phyloP scores from a whole-genome alignment of 495 filamentous ascomycete species.

The Hypoxylon lienhwacheense region DNA sequence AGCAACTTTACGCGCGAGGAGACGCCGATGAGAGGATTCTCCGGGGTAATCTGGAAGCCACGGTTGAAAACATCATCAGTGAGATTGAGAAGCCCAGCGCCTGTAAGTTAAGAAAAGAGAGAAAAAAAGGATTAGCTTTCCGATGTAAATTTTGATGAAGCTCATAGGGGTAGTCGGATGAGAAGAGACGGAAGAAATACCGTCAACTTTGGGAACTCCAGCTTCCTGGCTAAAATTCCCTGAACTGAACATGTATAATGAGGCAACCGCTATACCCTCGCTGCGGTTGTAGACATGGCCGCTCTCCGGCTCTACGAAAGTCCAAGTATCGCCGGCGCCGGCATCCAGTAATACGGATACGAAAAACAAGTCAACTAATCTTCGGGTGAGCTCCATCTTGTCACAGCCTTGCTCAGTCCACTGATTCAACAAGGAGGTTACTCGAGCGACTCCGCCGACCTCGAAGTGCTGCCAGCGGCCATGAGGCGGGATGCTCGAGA shows the following conservation, averaged over 20 bases:
- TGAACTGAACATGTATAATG: conserved; percentile 94
- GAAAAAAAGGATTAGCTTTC: no score
- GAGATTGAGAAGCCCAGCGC: conserved; percentile 72
- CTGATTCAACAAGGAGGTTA: conserved; percentile 68
- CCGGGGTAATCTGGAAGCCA: conserved; percentile 79
- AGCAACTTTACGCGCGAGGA: no score
- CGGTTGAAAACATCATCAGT: conserved; percentile 69
- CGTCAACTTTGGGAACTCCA: no score
- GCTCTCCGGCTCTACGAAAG: conserved; percentile 88
- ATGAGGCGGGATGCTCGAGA: conserved; percentile 79
- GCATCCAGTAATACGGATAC: conserved; percentile 91
- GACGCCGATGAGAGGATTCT: conserved; percentile 82
- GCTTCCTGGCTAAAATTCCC: conserved; percentile 31
- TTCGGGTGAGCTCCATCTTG: conserved; percentile 69
- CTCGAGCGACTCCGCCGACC: conserved; percentile 74
- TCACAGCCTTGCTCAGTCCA: conserved; percentile 69
- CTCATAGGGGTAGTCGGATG: background rate
- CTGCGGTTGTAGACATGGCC: conserved; percentile 81
- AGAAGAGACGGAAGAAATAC: no score
- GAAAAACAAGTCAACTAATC: conserved; percentile 82
- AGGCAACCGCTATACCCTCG: conserved; percentile 91
- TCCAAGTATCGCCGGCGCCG: conserved; percentile 81
- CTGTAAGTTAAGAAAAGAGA: no score
- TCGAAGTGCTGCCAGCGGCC: conserved; percentile 91
- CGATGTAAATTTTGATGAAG: no score